These are phyloP conservation scores for Rhizomucor miehei DNA, from an alignment of 371 early-diverging fungal genomes.

Conservation along the genomic window DNA sequence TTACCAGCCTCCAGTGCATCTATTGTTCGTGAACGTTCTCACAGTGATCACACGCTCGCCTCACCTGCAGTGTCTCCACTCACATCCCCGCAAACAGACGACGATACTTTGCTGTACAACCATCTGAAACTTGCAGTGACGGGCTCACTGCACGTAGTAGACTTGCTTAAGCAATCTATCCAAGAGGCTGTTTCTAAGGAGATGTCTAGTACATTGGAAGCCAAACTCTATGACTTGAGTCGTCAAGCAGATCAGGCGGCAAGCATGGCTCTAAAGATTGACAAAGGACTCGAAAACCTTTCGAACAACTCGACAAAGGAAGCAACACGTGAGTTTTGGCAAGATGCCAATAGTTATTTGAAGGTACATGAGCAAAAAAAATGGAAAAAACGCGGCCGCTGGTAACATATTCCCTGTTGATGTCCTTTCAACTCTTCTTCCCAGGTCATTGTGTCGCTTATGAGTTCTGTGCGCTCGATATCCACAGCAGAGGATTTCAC, in stretches of 20 bases:
- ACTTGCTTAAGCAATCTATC: conserved; percentile 28
- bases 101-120: conserved; percentile 26
- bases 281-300: conserved; percentile 21
- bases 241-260: conserved; percentile 26
- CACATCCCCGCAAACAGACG: conserved; percentile 6
- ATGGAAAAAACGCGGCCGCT: not conserved
- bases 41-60: conserved; percentile 21
- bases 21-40: conserved; percentile 15
- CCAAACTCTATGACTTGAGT: conserved; percentile 20
- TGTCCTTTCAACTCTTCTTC: not conserved
- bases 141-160: conserved; percentile 33
- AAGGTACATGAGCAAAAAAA: too few relatives aligned
- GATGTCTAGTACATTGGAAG: conserved; percentile 15
- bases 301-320: conserved; percentile 19
- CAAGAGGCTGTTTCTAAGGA: conserved; percentile 18
- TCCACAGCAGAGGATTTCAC: conserved; percentile 41
- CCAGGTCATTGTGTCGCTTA: conserved; percentile 30
- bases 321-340: conserved; percentile 29
- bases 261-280: conserved; percentile 23
- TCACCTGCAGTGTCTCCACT: not conserved
- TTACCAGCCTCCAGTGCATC: not conserved
- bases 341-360: conserved; percentile 41
- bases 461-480: conserved; percentile 36
- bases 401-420: not conserved
- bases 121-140: conserved; percentile 36